Evolutionary conservation across 768 basidiomycete species (phyloP).

Genomic region (Tricholoma sp.): DNA sequence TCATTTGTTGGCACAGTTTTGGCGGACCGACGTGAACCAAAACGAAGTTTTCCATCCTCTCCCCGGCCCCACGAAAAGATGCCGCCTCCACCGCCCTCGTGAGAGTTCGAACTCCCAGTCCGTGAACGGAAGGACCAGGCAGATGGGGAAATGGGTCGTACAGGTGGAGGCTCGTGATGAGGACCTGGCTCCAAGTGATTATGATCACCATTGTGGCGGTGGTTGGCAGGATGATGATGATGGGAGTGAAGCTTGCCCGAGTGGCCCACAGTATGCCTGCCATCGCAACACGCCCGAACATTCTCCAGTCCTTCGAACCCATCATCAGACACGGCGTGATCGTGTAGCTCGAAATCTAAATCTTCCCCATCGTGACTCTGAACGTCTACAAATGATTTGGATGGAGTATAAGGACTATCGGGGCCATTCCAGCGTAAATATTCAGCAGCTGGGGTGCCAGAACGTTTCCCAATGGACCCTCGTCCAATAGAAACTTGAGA

Average conservation of each 20-base stretch:
- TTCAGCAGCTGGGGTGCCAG: conserved; percentile 88
- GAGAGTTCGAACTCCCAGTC: conserved; percentile 67
- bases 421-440: conserved; percentile 78
- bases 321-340: conserved; percentile 63
- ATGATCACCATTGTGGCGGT: conserved; percentile 40
- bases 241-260: conserved; percentile 52
- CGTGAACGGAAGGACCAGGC: conserved; percentile 85
- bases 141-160: conserved; percentile 65
- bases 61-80: conserved; percentile 66
- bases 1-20: conserved; percentile 35
- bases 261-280: conserved; percentile 78
- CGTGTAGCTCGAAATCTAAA: conserved; percentile 81
- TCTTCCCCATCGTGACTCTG: conserved; percentile 50
- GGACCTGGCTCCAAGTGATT: conserved; percentile 44
- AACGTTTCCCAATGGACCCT: conserved; percentile 77
- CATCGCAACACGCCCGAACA: conserved; percentile 88
- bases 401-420: conserved; percentile 75
- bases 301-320: conserved; percentile 94
- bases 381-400: conserved; percentile 61
- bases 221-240: conserved; percentile 24
- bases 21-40: conserved; percentile 62
- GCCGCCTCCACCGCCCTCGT: conserved; percentile 51
- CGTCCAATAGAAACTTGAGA: conserved; percentile 66
- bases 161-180: conserved; percentile 36
- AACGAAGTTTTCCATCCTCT: conserved; percentile 64